phyloP scores from a whole-genome alignment of 2,329 filamentous ascomycete species.

The Lachnellula hyalina region DNA sequence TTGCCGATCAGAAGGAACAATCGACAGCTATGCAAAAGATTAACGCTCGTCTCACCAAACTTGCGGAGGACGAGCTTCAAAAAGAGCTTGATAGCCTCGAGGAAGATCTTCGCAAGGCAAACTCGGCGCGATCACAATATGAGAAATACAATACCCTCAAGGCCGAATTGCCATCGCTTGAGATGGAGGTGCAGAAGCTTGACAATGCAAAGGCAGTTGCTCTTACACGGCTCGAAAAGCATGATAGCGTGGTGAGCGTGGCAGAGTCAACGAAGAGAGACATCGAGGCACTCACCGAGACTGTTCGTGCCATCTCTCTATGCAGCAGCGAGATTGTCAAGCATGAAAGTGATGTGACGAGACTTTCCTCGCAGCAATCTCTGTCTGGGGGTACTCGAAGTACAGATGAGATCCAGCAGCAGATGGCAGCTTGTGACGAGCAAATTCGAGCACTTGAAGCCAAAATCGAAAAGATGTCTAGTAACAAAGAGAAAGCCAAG shows the following conservation, averaged over 20 bases:
- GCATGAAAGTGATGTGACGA: slow-evolving; percentile 67
- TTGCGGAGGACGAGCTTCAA: slow-evolving; percentile 57
- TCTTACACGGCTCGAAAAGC: slow-evolving; percentile 57
- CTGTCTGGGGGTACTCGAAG: slow-evolving; percentile 60
- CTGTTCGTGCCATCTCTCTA: slow-evolving; percentile 69
- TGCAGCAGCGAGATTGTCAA: slow-evolving; percentile 66
- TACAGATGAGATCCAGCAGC: slow-evolving; percentile 77
- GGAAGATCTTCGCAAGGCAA: slow-evolving; percentile 51
- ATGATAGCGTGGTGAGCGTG: slow-evolving; percentile 61
- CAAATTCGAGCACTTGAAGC: slow-evolving; percentile 60
- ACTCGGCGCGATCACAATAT: slow-evolving; percentile 60
- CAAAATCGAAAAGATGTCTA: slow-evolving; percentile 58
- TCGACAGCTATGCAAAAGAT: slow-evolving; percentile 64
- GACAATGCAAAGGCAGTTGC: slow-evolving; percentile 58
- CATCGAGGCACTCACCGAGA: slow-evolving; percentile 69
- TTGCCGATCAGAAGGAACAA: slow-evolving; percentile 55
- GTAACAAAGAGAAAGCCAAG: slow-evolving; percentile 66
- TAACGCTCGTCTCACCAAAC: slow-evolving; percentile 55
- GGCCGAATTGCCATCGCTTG: slow-evolving; percentile 64
- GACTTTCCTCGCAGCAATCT: slow-evolving; percentile 71
- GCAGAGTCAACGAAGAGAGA: slow-evolving; percentile 64
- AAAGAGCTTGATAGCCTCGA: slow-evolving; percentile 50
- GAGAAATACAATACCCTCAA: slow-evolving; percentile 68
- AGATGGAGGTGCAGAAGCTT: slow-evolving; percentile 56
- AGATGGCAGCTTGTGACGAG: slow-evolving; percentile 62